Base-by-base conservation (phyloP, 352 stramenopile genomes). In the Phytophthora macrochlamydospora region DNA sequence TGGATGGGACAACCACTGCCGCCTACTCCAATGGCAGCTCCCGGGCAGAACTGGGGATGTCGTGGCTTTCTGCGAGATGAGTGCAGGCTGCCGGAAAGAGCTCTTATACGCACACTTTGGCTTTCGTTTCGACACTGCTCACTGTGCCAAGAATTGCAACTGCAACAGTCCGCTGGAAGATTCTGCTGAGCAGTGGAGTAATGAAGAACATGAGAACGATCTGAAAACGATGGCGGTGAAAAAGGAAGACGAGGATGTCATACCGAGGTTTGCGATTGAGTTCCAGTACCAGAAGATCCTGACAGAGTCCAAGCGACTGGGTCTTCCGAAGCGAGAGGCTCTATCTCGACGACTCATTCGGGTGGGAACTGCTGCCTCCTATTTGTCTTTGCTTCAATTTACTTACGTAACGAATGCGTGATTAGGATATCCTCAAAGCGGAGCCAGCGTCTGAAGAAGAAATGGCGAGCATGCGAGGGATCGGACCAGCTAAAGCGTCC, bases 271-370 rank as follows among this genome's bases (percentile, higher is more conserved):
- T 30, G 45, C 67, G 45, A 65, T 91, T 42, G 84, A 92, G 61
- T 90, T 88, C 40, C 76, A 84, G 29, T 91, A 91, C 54, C 84
- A 90, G 12, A 75, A 73, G 38, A 66, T 90, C 11, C 48, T 85
- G 7, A 57, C 74, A 1, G 71, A 90, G 46, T 69, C 72, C 12
- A 84, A 73, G 54, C 62, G 65, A 4, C 43, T 76, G 8, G 71
- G 75, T 7, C 68, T 92, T 2, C 65, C 79, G 0, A 92, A 90
- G 58, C 69, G 83, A 53, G 82, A 92, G 32, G 71, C 76, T 4
- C 70, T 91, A 7, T 85, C 79, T 43, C 73, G 81, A 24, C 72
- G 77, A 44, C 67, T 78, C 5, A 58, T 90, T 56, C 64, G 69
- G 51, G 77, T 90, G 70, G 24, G 69, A 7, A 12, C 9, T 49